Conservation (phyloP, 1,284 basidiomycete genomes). For the Cutaneotrichosporon daszewskae region DNA sequence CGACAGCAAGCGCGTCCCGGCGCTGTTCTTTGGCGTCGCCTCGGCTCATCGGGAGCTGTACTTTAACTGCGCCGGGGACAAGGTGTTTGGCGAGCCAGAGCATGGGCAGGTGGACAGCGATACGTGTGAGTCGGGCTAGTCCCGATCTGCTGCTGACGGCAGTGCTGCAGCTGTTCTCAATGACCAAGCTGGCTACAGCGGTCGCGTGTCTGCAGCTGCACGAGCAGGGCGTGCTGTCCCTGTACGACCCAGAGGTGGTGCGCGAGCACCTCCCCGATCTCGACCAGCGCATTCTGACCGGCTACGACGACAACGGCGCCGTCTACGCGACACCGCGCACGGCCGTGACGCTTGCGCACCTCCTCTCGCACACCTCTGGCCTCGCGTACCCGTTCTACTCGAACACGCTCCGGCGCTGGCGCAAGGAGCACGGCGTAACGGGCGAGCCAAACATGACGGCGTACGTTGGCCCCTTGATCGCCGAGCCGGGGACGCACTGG, state of each 20-base stretch:
- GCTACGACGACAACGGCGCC: conserved; percentile 26
- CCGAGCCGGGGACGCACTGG: conserved; percentile 18
- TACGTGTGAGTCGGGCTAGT: too few species aligned
- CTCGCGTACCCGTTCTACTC: conserved; percentile 4
- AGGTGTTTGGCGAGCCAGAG: conserved; percentile 7
- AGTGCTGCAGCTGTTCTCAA: conserved; percentile 31
- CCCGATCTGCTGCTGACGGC: too few species aligned
- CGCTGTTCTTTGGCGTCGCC: conserved; percentile 14
- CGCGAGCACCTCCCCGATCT: conserved; percentile 33
- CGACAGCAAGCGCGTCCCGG: conserved; percentile 4
- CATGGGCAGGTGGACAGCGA: conserved; percentile 8
- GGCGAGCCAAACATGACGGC: neutral
- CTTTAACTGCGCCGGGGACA: conserved; percentile 9
- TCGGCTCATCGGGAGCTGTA: conserved; percentile 14
- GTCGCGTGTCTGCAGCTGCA: conserved; percentile 33
- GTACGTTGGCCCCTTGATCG: conserved; percentile 18
- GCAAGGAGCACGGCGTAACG: neutral
- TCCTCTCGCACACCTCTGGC: conserved; percentile 31
- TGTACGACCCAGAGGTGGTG: conserved; percentile 28
- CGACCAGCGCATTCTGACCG: conserved; percentile 25
- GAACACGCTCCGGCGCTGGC: conserved; percentile 5
- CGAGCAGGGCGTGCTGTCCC: conserved; percentile 25
- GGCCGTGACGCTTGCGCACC: conserved; percentile 32
- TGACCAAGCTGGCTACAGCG: conserved; percentile 37
- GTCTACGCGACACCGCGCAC: conserved; percentile 22